Conservation (phyloP, 140 eudicot genomes). For the Anethum foeniculum region DNA sequence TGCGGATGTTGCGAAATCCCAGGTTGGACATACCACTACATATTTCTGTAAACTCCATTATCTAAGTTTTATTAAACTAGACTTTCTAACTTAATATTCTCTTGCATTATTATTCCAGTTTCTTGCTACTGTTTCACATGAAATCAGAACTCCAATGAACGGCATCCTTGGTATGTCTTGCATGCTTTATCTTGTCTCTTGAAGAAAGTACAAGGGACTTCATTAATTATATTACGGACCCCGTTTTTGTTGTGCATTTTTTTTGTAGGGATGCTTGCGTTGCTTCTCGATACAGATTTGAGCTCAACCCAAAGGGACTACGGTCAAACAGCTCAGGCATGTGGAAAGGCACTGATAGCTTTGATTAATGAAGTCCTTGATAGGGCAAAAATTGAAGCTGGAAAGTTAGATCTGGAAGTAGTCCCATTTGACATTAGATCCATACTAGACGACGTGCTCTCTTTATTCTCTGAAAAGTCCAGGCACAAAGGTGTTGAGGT, state of each 20-base stretch:
- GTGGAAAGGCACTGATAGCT: constrained; percentile 58
- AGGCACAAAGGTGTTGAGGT: constrained; percentile 78
- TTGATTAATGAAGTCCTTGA: constrained; percentile 82
- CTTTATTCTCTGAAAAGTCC: constrained; percentile 75
- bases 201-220: not conserved
- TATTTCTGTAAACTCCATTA: not conserved
- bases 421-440: constrained; percentile 66
- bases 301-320: constrained; percentile 42
- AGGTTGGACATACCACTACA: constrained; percentile 23
- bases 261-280: constrained; percentile 48
- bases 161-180: constrained; percentile 56
- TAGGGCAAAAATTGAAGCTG: constrained; percentile 81
- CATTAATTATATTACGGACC: not conserved
- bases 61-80: not conserved
- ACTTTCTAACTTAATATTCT: not conserved
- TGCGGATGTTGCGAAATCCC: constrained; percentile 89
- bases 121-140: constrained; percentile 88
- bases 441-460: constrained; percentile 73
- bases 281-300: constrained; percentile 42
- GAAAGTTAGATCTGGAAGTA: constrained; percentile 70
- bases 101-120: constrained; percentile 39
- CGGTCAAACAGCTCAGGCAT: constrained; percentile 49
- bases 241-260: not conserved
- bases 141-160: constrained; percentile 88
- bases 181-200: not conserved